Conservation (phyloP, 352 stramenopile genomes). For the Phytophthora pinifolia region DNA sequence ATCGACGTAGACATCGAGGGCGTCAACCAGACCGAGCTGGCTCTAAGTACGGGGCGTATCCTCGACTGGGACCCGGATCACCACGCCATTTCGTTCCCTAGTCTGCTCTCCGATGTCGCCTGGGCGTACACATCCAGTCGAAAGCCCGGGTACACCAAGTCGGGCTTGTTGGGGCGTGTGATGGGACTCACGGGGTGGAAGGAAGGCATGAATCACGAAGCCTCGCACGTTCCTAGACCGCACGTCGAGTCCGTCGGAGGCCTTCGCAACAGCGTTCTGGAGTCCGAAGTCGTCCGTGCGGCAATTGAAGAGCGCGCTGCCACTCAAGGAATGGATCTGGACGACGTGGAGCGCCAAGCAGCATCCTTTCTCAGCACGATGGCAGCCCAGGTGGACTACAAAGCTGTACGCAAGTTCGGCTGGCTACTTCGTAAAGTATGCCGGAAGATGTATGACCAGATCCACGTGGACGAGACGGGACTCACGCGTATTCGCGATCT, state of each 20-base stretch:
- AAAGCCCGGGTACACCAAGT: slow-evolving; percentile 87
- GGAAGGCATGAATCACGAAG: slow-evolving; percentile 86
- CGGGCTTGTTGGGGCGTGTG: slow-evolving; percentile 74
- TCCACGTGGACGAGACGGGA: slow-evolving; percentile 82
- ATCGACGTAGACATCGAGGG: slow-evolving; percentile 82
- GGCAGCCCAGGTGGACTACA: slow-evolving; percentile 78
- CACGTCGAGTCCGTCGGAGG: slow-evolving; percentile 62
- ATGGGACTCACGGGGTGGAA: slow-evolving; percentile 88
- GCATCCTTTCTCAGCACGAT: slow-evolving; percentile 71
- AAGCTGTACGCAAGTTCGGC: slow-evolving; percentile 69
- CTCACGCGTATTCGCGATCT: slow-evolving; percentile 70
- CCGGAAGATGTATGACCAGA: slow-evolving; percentile 86
- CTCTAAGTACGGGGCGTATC: slow-evolving; percentile 77
- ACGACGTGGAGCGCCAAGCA: slow-evolving; percentile 59
- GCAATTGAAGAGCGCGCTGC: slow-evolving; percentile 51
- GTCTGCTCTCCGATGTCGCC: slow-evolving; percentile 81
- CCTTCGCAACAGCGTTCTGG: slow-evolving; percentile 74
- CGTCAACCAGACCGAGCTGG: slow-evolving; percentile 81
- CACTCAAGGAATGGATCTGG: slow-evolving; percentile 31
- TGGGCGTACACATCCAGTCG: slow-evolving; percentile 90
- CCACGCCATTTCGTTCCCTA: slow-evolving; percentile 86
- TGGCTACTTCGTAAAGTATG: slow-evolving; percentile 84
- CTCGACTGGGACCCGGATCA: slow-evolving; percentile 89
- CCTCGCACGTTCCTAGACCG: slow-evolving; percentile 75
- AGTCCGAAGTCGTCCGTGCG: slow-evolving; percentile 51